Base-by-base conservation (phyloP, 768 basidiomycete species). In the Chlorophyllum brunneum region DNA sequence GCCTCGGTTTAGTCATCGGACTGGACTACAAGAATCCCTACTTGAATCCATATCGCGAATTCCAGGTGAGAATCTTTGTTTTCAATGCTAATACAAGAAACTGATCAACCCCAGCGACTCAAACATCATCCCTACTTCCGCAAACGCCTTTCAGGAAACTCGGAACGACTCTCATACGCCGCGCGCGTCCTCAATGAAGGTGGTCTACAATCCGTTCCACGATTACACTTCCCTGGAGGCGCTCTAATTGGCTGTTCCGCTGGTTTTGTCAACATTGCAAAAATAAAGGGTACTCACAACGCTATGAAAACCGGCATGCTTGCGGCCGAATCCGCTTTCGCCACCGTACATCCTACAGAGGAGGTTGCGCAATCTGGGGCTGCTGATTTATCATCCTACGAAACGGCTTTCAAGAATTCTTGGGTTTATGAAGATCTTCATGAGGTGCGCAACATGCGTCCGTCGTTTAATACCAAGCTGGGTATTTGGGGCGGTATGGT, bases 251-350 rank as follows among this genome's bases (percentile, higher is more conserved):
- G 95, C 0, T 98, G 95, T 70, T 87, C 92, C 0, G 97, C 95
- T 1, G 95, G 95, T 10, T 94, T 98, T 66, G 80, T 99, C 55
- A 98, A 98, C 70, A 80, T 97, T 9, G 88, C 95, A 11, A 98
- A 97, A 71, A 98, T 99, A 70, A 98, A 98, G 65, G 95, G 95
- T 11, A 95, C 95, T 0, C 97, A 98, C 65, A 98, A 95, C 54
- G 94, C 95, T 2, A 98, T 99, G 97, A 95, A 98, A 77, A 92
- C 88, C 31, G 97, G 97, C 24, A 98, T 98, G 88, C 76, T 98
- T 16, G 95, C 94, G 24, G 95, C 92, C 1, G 95, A 99, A 65
- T 78, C 89, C 0, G 91, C 91, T 0, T 93, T 76, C 58, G 76
- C 83, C 4, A 79, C 79, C 3, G 69, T 95, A 44, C 67, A 71